Percentiles rank a stretch among this genome's conserved stretches.
Evolutionary conservation across 208 protist genomes (phyloP).

Genomic region (Acanthamoeba sp.): DNA sequence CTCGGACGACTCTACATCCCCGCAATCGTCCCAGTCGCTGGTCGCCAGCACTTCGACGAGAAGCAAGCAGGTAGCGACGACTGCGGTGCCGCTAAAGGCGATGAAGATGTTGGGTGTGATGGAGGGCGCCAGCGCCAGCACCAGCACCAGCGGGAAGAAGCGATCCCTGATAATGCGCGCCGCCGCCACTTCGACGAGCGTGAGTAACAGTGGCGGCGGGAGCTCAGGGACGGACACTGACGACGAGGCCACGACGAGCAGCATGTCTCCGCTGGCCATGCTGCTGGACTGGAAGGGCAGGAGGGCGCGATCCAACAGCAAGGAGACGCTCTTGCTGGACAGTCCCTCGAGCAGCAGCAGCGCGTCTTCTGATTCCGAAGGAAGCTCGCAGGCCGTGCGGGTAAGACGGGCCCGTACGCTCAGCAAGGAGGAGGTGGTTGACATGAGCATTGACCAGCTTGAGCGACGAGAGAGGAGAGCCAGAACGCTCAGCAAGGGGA

Average conservation of each 20-base stretch:
- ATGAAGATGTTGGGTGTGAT: slow-evolving; percentile 48
- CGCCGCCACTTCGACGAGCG: not conserved
- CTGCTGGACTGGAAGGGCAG: slow-evolving; percentile 25
- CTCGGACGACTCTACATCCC: not conserved
- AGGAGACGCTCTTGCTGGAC: not conserved
- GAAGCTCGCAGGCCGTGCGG: not conserved
- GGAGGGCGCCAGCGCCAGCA: not conserved
- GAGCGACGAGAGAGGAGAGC: slow-evolving; percentile 29
- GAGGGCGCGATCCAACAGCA: not conserved
- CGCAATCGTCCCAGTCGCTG: not conserved
- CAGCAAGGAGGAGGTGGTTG: not conserved
- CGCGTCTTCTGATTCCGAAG: not conserved
- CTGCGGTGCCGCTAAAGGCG: slow-evolving; percentile 14
- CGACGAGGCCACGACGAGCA: not conserved
- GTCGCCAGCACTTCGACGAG: not conserved
- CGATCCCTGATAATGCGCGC: not conserved
- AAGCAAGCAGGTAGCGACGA: not conserved
- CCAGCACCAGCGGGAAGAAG: not conserved
- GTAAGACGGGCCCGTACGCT: not conserved
- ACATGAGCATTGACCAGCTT: not conserved
- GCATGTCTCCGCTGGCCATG: not conserved
- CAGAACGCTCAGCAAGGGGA: slow-evolving; percentile 5
- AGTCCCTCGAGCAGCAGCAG: not conserved
- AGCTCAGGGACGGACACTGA: not conserved
- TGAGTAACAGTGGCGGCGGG: not conserved